Percentiles rank a stretch among this genome's conserved stretches.
Conservation (phyloP, 768 basidiomycete species). For the Mycena albidolilacea region DNA sequence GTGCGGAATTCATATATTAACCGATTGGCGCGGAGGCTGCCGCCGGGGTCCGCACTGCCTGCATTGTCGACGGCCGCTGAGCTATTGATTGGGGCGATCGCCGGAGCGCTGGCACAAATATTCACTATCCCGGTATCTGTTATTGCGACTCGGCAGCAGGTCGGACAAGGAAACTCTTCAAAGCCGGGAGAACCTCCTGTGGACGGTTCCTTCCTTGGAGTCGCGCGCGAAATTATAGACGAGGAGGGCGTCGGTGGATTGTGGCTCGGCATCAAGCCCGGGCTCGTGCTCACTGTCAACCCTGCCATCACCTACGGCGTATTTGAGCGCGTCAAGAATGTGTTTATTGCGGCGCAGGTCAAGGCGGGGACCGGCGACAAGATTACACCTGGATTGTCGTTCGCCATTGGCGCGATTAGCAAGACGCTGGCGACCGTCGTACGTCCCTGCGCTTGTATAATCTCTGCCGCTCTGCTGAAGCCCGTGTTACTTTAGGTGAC, state of each 20-base stretch:
- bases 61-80: conserved; percentile 84
- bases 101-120: conserved; percentile 95
- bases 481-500: conserved; percentile 78
- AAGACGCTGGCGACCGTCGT: conserved; percentile 98
- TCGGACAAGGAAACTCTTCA: conserved; percentile 63
- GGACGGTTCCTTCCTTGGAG: conserved; percentile 83
- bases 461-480: conserved; percentile 6
- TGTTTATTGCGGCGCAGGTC: conserved; percentile 72
- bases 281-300: conserved; percentile 95
- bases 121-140: conserved; percentile 99
- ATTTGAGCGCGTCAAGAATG: conserved; percentile 91
- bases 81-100: conserved; percentile 89
- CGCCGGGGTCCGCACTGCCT: conserved; percentile 72
- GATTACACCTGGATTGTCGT: conserved; percentile 83
- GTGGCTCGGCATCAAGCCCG: conserved; percentile 94
- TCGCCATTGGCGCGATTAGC: conserved; percentile 91
- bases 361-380: conserved; percentile 64
- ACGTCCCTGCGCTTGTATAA: conserved; percentile 48
- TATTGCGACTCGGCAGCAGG: conserved; percentile 97
- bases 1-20: conserved; percentile 88
- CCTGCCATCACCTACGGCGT: conserved; percentile 98
- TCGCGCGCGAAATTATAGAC: conserved; percentile 88
- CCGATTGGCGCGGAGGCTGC: conserved; percentile 71
- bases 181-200: conserved; percentile 33
- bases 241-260: conserved; percentile 91